Evolutionary conservation across 2,329 filamentous ascomycete species (phyloP).

Genomic region (Capronia coronata): DNA sequence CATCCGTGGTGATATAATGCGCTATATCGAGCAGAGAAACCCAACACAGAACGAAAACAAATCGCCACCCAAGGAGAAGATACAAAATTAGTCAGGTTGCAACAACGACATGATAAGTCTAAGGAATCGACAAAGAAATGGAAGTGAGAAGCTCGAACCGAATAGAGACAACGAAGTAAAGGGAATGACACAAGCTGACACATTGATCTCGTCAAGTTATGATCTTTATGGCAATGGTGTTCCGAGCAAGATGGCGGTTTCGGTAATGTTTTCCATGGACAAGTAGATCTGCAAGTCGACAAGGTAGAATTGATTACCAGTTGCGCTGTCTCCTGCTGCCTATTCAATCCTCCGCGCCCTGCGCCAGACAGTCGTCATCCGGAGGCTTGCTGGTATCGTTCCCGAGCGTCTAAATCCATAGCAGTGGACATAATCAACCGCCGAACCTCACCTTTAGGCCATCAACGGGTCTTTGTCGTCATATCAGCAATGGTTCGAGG

Average conservation of each 20-base stretch:
- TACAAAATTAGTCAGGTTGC: constrained; percentile 24
- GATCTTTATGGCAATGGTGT: too few relatives aligned
- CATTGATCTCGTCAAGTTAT: constrained; percentile 16
- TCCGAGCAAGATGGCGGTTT: constrained; percentile 10
- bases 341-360: constrained; percentile 5
- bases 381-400: constrained; percentile 5
- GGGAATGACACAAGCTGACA: constrained; percentile 19
- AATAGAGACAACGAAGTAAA: constrained; percentile 5
- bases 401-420: constrained; percentile 4
- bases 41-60: constrained; percentile 7
- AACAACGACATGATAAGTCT: background rate
- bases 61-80: constrained; percentile 9
- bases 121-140: too few relatives aligned
- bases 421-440: background rate
- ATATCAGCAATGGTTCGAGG: constrained; percentile 1
- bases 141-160: constrained; percentile 2
- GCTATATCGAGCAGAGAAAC: constrained; percentile 8
- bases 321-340: constrained; percentile 9
- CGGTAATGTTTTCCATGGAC: constrained; percentile 10
- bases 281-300: background rate
- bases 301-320: constrained; percentile 11
- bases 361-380: constrained; percentile 17
- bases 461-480: constrained; percentile 7
- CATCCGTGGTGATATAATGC: constrained; percentile 25
- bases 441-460: constrained; percentile 12